These are phyloP conservation scores for Phytophthora pseudosyringae DNA, from an alignment of 352 stramenopile genomes.

Conservation along the genomic window DNA sequence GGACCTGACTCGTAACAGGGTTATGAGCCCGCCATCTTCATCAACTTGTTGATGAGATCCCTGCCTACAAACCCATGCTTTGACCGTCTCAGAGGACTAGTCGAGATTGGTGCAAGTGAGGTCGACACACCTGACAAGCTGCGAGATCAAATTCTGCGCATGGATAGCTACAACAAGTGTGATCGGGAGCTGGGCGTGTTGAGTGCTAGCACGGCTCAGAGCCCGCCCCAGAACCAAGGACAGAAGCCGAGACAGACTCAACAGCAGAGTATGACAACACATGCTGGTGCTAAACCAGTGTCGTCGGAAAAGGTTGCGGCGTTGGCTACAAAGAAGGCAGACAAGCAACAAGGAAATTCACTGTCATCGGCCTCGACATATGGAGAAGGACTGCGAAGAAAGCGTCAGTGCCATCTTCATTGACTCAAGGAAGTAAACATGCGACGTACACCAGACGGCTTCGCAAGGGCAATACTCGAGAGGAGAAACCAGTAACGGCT, in stretches of 20 bases:
- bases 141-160: constrained; percentile 10
- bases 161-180: constrained; percentile 16
- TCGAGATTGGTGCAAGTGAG: background rate
- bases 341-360: constrained; percentile 12
- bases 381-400: background rate
- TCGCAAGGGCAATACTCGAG: background rate
- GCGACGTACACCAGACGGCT: background rate
- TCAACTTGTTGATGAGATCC: background rate
- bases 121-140: constrained; percentile 13
- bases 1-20: constrained; percentile 8
- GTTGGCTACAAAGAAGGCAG: background rate
- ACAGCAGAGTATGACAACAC: background rate
- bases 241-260: constrained; percentile 1
- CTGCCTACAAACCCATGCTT: too few species aligned
- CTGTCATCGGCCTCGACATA: background rate
- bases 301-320: background rate
- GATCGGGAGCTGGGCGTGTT: constrained; percentile 10
- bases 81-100: too few species aligned
- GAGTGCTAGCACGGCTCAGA: too few species aligned
- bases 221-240: too few species aligned
- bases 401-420: background rate
- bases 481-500: too few species aligned
- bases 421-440: background rate
- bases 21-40: constrained; percentile 20
- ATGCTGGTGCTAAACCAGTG: background rate